These are phyloP conservation scores for Earliella scabrosa DNA, from an alignment of 1,284 basidiomycete genomes.

Conservation along the genomic window DNA sequence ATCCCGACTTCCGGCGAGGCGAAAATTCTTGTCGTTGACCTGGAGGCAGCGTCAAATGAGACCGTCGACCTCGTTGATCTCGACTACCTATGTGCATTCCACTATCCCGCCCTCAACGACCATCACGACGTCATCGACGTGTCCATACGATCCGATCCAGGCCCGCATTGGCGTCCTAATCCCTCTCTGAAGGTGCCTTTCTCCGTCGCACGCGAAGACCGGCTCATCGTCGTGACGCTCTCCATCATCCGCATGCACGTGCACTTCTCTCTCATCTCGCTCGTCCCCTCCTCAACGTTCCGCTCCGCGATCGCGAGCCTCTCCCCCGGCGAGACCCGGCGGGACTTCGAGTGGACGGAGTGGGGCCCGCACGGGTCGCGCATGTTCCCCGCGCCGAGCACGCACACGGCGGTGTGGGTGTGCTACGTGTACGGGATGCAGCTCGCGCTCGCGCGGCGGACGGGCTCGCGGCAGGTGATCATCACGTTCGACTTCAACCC, in stretches of 20 bases:
- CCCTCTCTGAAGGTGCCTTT: constrained; percentile 48
- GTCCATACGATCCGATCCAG: constrained; percentile 60
- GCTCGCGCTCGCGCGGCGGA: constrained; percentile 38
- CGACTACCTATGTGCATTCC: constrained; percentile 43
- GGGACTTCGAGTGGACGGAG: constrained; percentile 47
- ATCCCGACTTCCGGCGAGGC: constrained; percentile 1
- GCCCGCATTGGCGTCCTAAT: constrained; percentile 47
- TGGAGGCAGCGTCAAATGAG: constrained; percentile 28
- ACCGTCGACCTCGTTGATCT: constrained; percentile 34
- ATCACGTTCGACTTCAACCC: constrained; percentile 56
- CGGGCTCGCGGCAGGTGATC: constrained; percentile 20
- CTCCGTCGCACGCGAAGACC: constrained; percentile 45
- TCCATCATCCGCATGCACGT: constrained; percentile 34
- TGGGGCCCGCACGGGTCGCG: constrained; percentile 58
- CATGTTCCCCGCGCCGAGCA: constrained; percentile 37
- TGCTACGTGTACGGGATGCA: constrained; percentile 62
- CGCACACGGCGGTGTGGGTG: constrained; percentile 52
- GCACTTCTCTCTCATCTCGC: constrained; percentile 43
- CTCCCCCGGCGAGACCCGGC: constrained; percentile 22
- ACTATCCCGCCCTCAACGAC: constrained; percentile 40
- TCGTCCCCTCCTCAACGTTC: constrained; percentile 52
- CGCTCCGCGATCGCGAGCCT: constrained; percentile 37
- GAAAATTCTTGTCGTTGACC: constrained; percentile 38
- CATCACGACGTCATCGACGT: constrained; percentile 38
- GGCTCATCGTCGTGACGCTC: constrained; percentile 53